A percentile compares a stretch with the other conserved stretches of the same genome.
Conservation (phyloP, 805 yeast species). For the Sugiyamaella mastotermitis region DNA sequence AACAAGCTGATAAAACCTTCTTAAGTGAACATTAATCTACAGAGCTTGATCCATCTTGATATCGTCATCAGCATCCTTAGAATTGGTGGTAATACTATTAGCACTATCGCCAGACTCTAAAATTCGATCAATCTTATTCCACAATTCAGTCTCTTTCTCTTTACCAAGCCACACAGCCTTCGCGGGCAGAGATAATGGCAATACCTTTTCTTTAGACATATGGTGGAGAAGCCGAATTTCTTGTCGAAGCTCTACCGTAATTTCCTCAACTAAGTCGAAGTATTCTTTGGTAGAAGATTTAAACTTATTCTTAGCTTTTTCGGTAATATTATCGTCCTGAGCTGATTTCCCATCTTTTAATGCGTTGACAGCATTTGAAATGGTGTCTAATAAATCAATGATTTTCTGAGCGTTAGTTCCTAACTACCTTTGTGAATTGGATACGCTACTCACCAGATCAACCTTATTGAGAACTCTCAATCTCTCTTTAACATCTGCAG, state of each 20-base stretch:
- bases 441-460: slow-evolving; percentile 20
- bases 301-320: slow-evolving; percentile 38
- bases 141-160: slow-evolving; percentile 43
- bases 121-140: slow-evolving; percentile 29
- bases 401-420: slow-evolving; percentile 14
- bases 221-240: slow-evolving; percentile 61
- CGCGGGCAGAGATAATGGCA: slow-evolving; percentile 64
- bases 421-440: neutral
- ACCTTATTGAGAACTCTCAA: slow-evolving; percentile 24
- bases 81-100: no score
- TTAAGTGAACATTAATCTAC: no score
- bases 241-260: slow-evolving; percentile 54
- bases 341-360: slow-evolving; percentile 25
- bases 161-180: slow-evolving; percentile 65
- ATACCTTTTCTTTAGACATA: slow-evolving; percentile 41
- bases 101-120: no score
- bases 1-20: no score
- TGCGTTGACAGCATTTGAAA: slow-evolving; percentile 23
- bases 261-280: slow-evolving; percentile 48
- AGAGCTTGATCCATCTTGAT: no score
- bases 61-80: no score
- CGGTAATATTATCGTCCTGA: slow-evolving; percentile 16
- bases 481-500: slow-evolving; percentile 24
- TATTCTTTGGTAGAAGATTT: slow-evolving; percentile 41
- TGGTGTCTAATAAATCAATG: slow-evolving; percentile 23